Conservation (phyloP, 768 basidiomycete genomes). For the Suillus alpinus region DNA sequence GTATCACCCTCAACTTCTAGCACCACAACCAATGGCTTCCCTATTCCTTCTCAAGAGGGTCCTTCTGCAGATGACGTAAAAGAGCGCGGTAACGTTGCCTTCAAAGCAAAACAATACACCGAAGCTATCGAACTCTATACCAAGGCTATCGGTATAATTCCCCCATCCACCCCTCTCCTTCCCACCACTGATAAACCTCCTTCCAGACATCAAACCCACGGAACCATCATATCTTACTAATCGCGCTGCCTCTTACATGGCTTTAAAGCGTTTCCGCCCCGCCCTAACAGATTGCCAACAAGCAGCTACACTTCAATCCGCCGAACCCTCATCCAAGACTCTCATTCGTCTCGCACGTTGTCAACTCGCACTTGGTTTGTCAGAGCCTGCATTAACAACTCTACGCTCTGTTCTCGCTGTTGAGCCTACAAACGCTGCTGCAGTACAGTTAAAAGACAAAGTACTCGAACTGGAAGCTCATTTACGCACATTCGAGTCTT, state of each 20-base stretch:
- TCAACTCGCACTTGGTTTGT: constrained; percentile 74
- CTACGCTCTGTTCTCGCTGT: constrained; percentile 57
- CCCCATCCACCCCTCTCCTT: constrained; percentile 13
- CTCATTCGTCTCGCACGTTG: constrained; percentile 81
- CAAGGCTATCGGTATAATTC: constrained; percentile 61
- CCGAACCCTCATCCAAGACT: constrained; percentile 67
- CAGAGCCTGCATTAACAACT: constrained; percentile 64
- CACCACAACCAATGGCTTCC: constrained; percentile 7
- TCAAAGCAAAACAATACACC: constrained; percentile 61
- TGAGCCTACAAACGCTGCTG: constrained; percentile 61
- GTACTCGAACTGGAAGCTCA: constrained; percentile 63
- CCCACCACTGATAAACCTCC: constrained; percentile 4
- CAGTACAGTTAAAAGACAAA: constrained; percentile 59
- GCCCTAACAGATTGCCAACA: constrained; percentile 80
- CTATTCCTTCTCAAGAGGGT: constrained; percentile 28
- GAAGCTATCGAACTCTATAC: constrained; percentile 76
- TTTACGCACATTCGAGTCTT: constrained; percentile 58
- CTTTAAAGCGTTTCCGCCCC: constrained; percentile 67
- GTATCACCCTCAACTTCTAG: constrained; percentile 14
- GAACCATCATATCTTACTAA: constrained; percentile 83
- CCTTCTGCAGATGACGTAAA: constrained; percentile 55
- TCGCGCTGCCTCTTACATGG: constrained; percentile 84
- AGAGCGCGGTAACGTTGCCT: constrained; percentile 72
- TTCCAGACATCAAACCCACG: constrained; percentile 51
- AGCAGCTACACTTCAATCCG: constrained; percentile 63